Evolutionary conservation across 768 basidiomycete species (phyloP), one percentile per base, ranked within the genome.

Genomic region (Mycena rebaudengoi): DNA sequence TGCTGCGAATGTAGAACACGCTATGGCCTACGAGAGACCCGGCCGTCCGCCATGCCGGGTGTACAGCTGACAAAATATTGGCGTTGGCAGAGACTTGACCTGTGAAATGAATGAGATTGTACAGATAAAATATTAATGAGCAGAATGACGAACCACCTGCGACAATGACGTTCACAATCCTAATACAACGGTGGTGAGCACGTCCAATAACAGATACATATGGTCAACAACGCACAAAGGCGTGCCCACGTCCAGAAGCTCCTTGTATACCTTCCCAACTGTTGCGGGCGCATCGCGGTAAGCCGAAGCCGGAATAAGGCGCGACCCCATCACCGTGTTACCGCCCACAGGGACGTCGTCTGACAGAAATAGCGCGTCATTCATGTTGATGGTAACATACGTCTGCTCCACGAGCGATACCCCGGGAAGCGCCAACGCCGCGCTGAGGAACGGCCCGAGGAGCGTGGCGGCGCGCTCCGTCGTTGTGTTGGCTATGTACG

Each of bases 41-140:
- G 0, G 78, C 78, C 2, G 67, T 70, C 54, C 78, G 66, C 78
- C 78, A 79, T 37, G 70, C 73, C 6, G 76, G 76, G 43, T 70
- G 69, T 21, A 80, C 66, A 16, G 78, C 76, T 12, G 68, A 73
- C 28, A 65, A 65, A 16, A 79, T 68, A 30, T 74, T 28, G 7
- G 71, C 74, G 54, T 78, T 78, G 29, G 69, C 68, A 6, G 78
- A 43, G 13, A 80, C 77, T 66, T 76, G 69, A 3, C 77, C 74
- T 75, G 33, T 23, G 30, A 45, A 45, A 14, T 16, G 10, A 7
- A 26, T 21, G 8, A 32, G 37, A 29, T 14, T n/a, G n/a, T n/a
- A n/a, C n/a, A n/a, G n/a, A n/a, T n/a, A n/a, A n/a, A n/a, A n/a
- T n/a, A n/a, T n/a, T n/a, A n/a, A n/a, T n/a, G n/a, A n/a, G n/a